Percentiles rank a stretch among this genome's conserved stretches.
These are phyloP conservation scores for Somion occarium DNA, from an alignment of 1,284 basidiomycete genomes.

Conservation along the genomic window DNA sequence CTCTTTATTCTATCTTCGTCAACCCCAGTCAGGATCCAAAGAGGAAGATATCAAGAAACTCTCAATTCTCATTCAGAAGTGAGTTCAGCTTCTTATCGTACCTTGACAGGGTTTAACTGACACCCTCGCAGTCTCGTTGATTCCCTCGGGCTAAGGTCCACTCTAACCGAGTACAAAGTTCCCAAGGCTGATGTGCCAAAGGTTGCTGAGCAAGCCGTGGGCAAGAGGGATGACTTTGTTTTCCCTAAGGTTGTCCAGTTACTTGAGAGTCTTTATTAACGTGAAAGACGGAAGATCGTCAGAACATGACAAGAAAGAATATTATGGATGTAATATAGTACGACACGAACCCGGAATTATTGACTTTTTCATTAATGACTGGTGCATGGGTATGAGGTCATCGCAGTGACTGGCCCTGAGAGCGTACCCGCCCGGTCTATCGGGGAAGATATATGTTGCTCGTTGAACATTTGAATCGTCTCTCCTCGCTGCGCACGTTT, in stretches of 20 bases:
- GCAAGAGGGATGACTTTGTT: conserved; percentile 32
- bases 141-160: conserved; percentile 52
- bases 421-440: no score
- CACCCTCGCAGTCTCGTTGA: conserved; percentile 42
- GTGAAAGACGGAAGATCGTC: no score
- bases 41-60: conserved; percentile 55
- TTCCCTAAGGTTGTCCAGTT: conserved; percentile 38
- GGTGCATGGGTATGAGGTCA: no score
- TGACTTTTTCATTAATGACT: no score
- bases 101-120: neutral
- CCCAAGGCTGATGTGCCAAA: conserved; percentile 45
- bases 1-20: conserved; percentile 49
- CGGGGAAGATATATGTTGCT: no score
- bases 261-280: conserved; percentile 41
- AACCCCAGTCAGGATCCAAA: conserved; percentile 53
- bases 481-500: no score
- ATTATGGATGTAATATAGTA: no score
- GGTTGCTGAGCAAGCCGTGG: conserved; percentile 48
- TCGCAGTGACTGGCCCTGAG: no score
- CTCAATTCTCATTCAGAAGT: conserved; percentile 51
- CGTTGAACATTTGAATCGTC: no score
- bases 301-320: no score
- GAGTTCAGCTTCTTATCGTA: conserved; percentile 19
- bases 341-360: no score
- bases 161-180: conserved; percentile 54